Evolutionary conservation across 1,284 basidiomycete genomes (phyloP).

Genomic region (Trichosporon faecale): DNA sequence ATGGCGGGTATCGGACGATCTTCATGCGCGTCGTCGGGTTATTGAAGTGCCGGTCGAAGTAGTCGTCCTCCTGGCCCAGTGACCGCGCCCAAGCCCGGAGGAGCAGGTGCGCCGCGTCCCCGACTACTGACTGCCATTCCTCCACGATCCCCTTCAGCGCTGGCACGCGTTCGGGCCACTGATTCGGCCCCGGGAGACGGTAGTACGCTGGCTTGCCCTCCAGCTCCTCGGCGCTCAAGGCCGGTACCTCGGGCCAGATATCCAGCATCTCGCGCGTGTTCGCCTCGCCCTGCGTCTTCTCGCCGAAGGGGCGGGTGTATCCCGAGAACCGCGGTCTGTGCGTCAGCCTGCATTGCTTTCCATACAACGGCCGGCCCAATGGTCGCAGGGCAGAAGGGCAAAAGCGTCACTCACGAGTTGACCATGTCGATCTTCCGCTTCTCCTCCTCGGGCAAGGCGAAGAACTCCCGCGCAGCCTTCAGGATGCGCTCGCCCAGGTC

Average conservation of each 20-base stretch:
- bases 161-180: constrained; percentile 20
- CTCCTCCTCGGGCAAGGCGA: constrained; percentile 33
- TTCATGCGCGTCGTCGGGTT: constrained; percentile 22
- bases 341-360: too few species aligned
- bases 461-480: constrained; percentile 31
- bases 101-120: constrained; percentile 20
- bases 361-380: too few species aligned
- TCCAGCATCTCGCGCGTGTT: constrained; percentile 25
- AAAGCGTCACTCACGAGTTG: constrained; percentile 19
- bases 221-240: constrained; percentile 4
- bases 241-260: constrained; percentile 19
- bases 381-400: background rate
- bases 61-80: constrained; percentile 20
- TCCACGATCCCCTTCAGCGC: constrained; percentile 11
- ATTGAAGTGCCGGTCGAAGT: constrained; percentile 23
- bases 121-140: constrained; percentile 20
- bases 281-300: constrained; percentile 19
- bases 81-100: constrained; percentile 22
- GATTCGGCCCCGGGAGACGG: constrained; percentile 24
- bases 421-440: constrained; percentile 38
- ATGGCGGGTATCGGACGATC: constrained; percentile 23
- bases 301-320: constrained; percentile 25
- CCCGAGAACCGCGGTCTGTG: constrained; percentile 23
- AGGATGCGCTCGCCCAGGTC: constrained; percentile 33
- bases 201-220: constrained; percentile 10